A percentile compares a stretch with the other conserved stretches of the same genome.
Conservation (phyloP, 2,329 filamentous ascomycete species). For the Ambrosiella cleistominuta region DNA sequence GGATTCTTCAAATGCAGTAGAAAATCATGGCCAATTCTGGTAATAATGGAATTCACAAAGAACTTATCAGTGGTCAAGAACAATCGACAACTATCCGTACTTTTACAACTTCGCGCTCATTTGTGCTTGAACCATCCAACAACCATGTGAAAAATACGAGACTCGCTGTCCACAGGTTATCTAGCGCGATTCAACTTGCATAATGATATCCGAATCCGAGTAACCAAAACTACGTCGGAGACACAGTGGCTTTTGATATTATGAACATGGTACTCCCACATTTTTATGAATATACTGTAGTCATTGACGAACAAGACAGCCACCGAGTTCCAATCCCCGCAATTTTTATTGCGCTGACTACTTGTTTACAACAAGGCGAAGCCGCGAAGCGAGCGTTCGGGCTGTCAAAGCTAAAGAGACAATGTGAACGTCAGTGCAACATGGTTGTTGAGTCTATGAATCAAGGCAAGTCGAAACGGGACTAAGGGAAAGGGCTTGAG, state of each 20-base stretch:
- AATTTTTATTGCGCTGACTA: neutral
- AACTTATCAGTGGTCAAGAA: too few relatives aligned
- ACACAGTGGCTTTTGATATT: too few relatives aligned
- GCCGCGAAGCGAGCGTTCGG: neutral
- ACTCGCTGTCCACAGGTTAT: too few relatives aligned
- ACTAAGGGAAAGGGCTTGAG: neutral
- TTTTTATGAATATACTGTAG: too few relatives aligned
- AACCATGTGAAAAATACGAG: too few relatives aligned
- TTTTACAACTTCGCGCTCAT: neutral
- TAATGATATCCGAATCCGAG: too few relatives aligned
- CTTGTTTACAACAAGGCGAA: neutral
- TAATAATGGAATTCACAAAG: neutral
- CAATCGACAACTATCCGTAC: too few relatives aligned
- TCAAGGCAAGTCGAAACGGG: neutral
- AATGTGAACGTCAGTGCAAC: neutral
- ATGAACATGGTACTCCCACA: too few relatives aligned
- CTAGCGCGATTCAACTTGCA: too few relatives aligned
- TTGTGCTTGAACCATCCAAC: too few relatives aligned
- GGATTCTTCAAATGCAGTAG: neutral
- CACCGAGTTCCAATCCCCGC: neutral
- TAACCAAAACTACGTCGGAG: too few relatives aligned
- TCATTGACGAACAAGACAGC: too few relatives aligned
- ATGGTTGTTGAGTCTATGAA: neutral
- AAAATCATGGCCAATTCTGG: neutral
- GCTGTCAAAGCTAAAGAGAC: neutral